Evolutionary conservation across 1,139 yeast genomes (phyloP).

Genomic region (Suhomyces maxii): DNA sequence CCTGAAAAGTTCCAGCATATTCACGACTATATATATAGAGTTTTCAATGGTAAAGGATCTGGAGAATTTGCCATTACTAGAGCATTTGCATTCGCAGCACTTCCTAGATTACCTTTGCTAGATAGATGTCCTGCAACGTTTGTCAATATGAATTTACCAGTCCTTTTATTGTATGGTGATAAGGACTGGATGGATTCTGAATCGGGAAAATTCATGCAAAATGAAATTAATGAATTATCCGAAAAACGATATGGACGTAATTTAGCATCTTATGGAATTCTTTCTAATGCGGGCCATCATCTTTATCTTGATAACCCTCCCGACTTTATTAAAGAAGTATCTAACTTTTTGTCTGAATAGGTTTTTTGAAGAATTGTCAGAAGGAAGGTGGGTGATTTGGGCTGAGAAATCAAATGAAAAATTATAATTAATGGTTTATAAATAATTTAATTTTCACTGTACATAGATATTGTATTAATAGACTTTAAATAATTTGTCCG

Average conservation of each 20-base stretch:
- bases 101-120: constrained; percentile 41
- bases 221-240: constrained; percentile 38
- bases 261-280: constrained; percentile 35
- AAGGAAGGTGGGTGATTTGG: neutral
- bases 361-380: too few species aligned
- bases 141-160: constrained; percentile 38
- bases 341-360: constrained; percentile 4
- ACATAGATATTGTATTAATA: too few species aligned
- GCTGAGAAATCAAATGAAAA: neutral
- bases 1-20: constrained; percentile 32
- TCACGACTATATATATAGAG: constrained; percentile 44
- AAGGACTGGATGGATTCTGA: constrained; percentile 50
- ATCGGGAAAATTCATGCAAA: constrained; percentile 42
- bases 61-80: constrained; percentile 49
- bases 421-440: too few species aligned
- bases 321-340: constrained; percentile 11
- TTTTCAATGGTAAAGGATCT: constrained; percentile 44
- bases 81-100: constrained; percentile 38
- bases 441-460: too few species aligned
- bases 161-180: constrained; percentile 48
- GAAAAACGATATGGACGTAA: constrained; percentile 12
- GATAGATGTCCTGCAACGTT: constrained; percentile 44
- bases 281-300: constrained; percentile 56
- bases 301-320: constrained; percentile 66
- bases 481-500: too few species aligned